Percentiles rank a stretch among this genome's conserved stretches.
Conservation (phyloP, 176 grass and related monocot species). For the Triticum timopheevii region DNA sequence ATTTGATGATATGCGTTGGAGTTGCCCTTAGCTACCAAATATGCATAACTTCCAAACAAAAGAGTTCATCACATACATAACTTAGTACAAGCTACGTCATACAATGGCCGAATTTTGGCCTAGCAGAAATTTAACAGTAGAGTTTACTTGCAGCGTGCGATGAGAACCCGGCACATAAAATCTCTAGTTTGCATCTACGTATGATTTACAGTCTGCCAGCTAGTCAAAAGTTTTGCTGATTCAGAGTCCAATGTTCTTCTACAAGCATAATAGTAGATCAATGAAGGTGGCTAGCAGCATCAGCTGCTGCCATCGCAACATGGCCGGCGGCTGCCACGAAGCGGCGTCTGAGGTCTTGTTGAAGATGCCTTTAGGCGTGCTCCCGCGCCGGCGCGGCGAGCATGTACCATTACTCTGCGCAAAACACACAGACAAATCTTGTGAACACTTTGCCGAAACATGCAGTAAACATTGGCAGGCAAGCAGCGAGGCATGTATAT, state of each 20-base stretch:
- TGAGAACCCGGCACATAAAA: neutral
- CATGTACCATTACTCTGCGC: slow-evolving; percentile 41
- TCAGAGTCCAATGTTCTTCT: neutral
- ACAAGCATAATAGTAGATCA: slow-evolving; percentile 14
- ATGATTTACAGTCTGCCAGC: neutral
- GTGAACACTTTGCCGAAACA: neutral
- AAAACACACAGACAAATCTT: neutral
- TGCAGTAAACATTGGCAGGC: neutral
- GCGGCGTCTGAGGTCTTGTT: slow-evolving; percentile 28
- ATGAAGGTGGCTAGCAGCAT: neutral
- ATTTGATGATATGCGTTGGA: too few relatives aligned
- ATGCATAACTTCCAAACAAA: too few relatives aligned
- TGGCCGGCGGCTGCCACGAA: slow-evolving; percentile 1
- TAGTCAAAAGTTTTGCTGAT: neutral
- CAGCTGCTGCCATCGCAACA: slow-evolving; percentile 10
- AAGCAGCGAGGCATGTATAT: neutral
- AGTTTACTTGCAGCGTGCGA: neutral
- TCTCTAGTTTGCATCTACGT: neutral
- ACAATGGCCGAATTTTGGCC: too few relatives aligned
- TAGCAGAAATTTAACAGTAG: neutral
- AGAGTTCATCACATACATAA: too few relatives aligned
- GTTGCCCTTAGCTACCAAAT: too few relatives aligned
- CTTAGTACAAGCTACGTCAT: too few relatives aligned
- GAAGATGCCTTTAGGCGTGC: slow-evolving; percentile 46
- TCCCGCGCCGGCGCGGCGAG: slow-evolving; percentile 10